Evolutionary conservation across 441 rosid species (phyloP).

Genomic region (Daphne laureola): DNA sequence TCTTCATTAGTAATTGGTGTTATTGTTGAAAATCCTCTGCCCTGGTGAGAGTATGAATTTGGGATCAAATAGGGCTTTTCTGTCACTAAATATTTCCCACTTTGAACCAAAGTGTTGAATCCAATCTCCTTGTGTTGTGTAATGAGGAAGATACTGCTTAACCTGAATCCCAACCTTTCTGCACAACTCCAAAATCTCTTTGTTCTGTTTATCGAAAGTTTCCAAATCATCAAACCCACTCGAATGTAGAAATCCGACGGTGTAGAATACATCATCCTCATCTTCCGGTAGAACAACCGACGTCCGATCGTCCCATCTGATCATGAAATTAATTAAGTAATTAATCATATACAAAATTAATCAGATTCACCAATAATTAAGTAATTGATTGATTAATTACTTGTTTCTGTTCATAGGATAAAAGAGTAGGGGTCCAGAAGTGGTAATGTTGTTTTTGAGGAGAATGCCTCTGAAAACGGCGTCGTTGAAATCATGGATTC

Average conservation of each 20-base stretch:
- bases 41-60: constrained; percentile 76
- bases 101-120: constrained; percentile 65
- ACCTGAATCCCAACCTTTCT: constrained; percentile 39
- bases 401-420: constrained; percentile 79
- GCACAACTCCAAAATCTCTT: constrained; percentile 50
- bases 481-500: constrained; percentile 44
- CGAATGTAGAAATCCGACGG: constrained; percentile 72
- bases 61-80: constrained; percentile 72
- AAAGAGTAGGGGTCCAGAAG: constrained; percentile 50
- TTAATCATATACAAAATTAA: neutral
- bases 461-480: constrained; percentile 60
- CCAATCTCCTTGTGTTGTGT: constrained; percentile 52
- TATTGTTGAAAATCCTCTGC: constrained; percentile 53
- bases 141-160: constrained; percentile 60
- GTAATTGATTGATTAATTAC: constrained; percentile 23
- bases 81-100: constrained; percentile 49
- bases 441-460: constrained; percentile 55
- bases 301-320: constrained; percentile 78
- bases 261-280: constrained; percentile 74
- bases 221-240: constrained; percentile 53
- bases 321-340: constrained; percentile 1
- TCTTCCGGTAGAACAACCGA: constrained; percentile 72
- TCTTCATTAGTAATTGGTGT: neutral
- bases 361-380: neutral
- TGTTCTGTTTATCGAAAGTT: constrained; percentile 50